Percentiles rank a stretch among this genome's conserved stretches.
phyloP scores from a whole-genome alignment of 352 stramenopile genomes.

The Globisporangium nunn region DNA sequence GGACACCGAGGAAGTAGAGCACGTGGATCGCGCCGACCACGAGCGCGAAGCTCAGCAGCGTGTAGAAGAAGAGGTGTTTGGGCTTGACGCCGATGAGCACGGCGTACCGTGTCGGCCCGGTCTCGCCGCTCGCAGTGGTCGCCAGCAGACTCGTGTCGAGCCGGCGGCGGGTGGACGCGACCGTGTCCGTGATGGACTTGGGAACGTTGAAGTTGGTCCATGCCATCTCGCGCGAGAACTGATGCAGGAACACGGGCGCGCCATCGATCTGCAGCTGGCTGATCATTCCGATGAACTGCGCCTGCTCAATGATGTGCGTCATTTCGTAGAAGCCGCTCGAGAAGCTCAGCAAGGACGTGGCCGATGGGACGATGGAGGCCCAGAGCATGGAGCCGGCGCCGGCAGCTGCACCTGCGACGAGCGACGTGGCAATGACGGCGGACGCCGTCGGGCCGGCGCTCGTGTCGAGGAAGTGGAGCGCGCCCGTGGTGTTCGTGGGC shows the following conservation, averaged over 20 bases:
- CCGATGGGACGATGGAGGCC: conserved; percentile 56
- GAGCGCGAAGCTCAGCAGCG: conserved; percentile 48
- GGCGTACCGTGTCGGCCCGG: conserved; percentile 63
- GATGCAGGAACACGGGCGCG: conserved; percentile 63
- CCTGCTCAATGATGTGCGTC: conserved; percentile 81
- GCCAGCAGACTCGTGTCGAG: conserved; percentile 20
- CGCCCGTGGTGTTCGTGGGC: conserved; percentile 65
- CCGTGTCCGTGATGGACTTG: conserved; percentile 29
- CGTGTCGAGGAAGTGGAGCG: conserved; percentile 70
- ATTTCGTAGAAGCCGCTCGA: conserved; percentile 79
- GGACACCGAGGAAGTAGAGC: conserved; percentile 52
- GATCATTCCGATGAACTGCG: conserved; percentile 82
- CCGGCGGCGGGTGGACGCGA: conserved; percentile 18
- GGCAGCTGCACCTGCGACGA: conserved; percentile 39
- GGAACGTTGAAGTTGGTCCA: conserved; percentile 87
- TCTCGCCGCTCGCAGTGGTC: conserved; percentile 27
- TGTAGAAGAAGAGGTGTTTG: conserved; percentile 78
- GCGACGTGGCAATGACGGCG: conserved; percentile 56
- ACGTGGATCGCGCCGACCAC: conserved; percentile 55
- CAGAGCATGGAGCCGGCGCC: conserved; percentile 66
- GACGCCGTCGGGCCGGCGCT: conserved; percentile 51
- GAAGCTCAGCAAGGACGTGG: conserved; percentile 56
- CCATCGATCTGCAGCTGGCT: conserved; percentile 69
- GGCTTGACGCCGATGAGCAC: conserved; percentile 54
- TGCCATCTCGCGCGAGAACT: conserved; percentile 77